Evolutionary conservation across 140 eudicot genomes (phyloP), one percentile per base, ranked within the genome.

Genomic region (Senecio squalidus): DNA sequence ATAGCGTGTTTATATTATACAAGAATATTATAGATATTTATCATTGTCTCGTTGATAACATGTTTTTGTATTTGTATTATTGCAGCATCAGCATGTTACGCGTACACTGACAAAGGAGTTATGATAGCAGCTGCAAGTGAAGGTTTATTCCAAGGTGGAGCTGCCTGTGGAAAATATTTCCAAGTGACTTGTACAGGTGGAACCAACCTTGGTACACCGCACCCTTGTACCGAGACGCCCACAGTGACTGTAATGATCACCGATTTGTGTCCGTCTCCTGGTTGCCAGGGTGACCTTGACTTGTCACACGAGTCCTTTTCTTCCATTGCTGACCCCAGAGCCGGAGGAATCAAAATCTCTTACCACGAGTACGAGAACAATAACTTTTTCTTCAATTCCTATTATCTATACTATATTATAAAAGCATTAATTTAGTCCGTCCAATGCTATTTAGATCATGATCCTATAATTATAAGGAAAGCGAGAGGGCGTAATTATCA

Each of bases 81-180:
- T 46, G 21, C 74, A 78, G 84, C 84, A 9, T 78, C 84, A 26
- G 54, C 76, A 25, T 68, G 84, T 62, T 62, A 57, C 4, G 84
- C 80, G 16, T 62, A 1, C 11, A 4, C 33, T 38, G 62, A 52
- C 29, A 26, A 58, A 15, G 72, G 80, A 25, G 73, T 51, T 15
- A 78, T 78, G 76, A 68, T 73, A 18, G 84, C 84, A 0, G 79
- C 76, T 26, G 80, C 84, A 10, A 78, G 60, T 46, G 62, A 68
- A 25, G 73, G 25, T 18, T 9, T 78, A 39, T 78, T 64, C 63
- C 21, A 68, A 24, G 56, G 29, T 9, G 69, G 75, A 20, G 74
- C 66, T 1, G 76, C 46, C 2, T 78, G 80, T 10, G 84, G 84
- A 0, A 52, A 49, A 36, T 16, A 23, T 44, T 78, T 49, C 46